phyloP scores from a whole-genome alignment of 441 rosid species.

The Aleurites moluccanus region DNA sequence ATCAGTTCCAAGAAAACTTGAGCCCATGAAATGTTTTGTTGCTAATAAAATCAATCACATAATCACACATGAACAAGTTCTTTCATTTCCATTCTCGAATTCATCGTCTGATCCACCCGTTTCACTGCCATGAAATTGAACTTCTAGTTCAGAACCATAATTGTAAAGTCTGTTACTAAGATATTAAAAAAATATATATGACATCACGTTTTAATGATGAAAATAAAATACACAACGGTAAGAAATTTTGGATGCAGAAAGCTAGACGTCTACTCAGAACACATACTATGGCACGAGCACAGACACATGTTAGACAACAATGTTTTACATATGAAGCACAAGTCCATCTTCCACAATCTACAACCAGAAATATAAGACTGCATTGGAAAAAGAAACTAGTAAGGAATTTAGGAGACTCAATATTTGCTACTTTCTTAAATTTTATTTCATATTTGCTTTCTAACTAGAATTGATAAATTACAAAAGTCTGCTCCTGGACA shows the following conservation, averaged over 20 bases:
- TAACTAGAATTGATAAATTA: background rate
- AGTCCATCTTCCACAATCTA: background rate
- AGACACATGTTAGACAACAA: background rate
- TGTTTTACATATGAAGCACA: background rate
- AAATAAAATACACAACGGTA: too few relatives aligned
- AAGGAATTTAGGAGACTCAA: background rate
- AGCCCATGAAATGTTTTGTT: slow-evolving; percentile 7
- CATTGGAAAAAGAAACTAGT: background rate
- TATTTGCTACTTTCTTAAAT: slow-evolving; percentile 2
- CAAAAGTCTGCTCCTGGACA: background rate
- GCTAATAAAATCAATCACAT: slow-evolving; percentile 48
- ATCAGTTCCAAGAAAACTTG: slow-evolving; percentile 9
- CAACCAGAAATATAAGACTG: background rate
- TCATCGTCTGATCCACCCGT: slow-evolving; percentile 77
- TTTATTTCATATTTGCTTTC: background rate
- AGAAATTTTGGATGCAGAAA: too few relatives aligned
- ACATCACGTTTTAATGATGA: too few relatives aligned
- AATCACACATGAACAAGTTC: slow-evolving; percentile 76
- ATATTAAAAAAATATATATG: background rate
- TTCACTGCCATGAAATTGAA: slow-evolving; percentile 61
- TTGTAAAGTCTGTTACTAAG: background rate
- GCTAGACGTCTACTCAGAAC: too few relatives aligned
- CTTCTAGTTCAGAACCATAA: slow-evolving; percentile 25
- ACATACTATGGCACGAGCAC: background rate
- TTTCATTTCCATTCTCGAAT: slow-evolving; percentile 56